Base-by-base conservation (phyloP, 495 filamentous ascomycete species). In the Aspergillus steynii region DNA sequence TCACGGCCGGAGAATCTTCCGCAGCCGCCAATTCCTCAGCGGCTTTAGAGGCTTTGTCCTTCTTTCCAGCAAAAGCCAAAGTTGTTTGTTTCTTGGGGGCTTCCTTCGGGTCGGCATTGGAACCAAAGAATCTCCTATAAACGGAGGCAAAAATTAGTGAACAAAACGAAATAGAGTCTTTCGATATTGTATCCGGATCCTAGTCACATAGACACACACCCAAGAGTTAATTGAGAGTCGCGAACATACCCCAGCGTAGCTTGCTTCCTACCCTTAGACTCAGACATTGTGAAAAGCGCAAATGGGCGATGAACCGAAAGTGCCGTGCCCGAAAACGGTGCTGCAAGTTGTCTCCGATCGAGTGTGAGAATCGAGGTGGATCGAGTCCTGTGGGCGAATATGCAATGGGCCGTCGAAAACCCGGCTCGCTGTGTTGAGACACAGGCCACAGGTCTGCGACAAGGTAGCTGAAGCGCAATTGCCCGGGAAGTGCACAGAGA, bases 181-280 rank as follows among this genome's bases (percentile, higher is more conserved):
- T 54, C 29, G 8, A 26, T n/a, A 14, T 50, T 26, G 48, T 56
- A 54, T 37, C 52, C 46, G 31, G 37, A 50, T 28, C 55, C 42
- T 14, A 53, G 28, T 50, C 28, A 52, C 56, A 59, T 58, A 61
- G 31, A 56, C 66, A 87, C 91, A 80, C 85, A 96, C 93, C 90
- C 86, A 71, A 96, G 78, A 58, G 90, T 96, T 66, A 85, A 83
- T 78, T 97, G 92, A 56, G 85, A 82, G 59, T 87, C 80, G 72
- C 83, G 88, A 50, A 96, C 94, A 80, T 97, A 98, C 94, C 92
- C 92, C 70, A 98, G 74, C 46, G 92, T 97, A 67, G 90, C 85
- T 82, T 98, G 94, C 71, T 93, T 96, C 15, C 68, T 60, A 51
- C 67, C 70, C 64, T 77, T 77, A 10, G 74, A 68, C 15, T 79